These are phyloP conservation scores for Escovopsis weberi DNA, from an alignment of 2,329 filamentous ascomycete species.

Conservation along the genomic window DNA sequence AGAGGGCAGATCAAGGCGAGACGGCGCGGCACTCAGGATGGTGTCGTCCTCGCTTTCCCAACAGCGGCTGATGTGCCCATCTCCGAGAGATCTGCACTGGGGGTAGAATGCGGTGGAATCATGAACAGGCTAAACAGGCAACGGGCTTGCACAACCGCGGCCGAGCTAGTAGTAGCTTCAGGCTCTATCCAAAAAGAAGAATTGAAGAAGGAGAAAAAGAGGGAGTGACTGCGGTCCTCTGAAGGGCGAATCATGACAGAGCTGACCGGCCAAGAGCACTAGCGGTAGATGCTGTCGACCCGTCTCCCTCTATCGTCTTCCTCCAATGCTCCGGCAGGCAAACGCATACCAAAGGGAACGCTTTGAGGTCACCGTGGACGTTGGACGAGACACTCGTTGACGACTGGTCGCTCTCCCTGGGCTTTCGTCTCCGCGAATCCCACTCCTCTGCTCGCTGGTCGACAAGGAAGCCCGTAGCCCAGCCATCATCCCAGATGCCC, in stretches of 20 bases:
- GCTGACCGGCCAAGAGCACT: slow-evolving; percentile 15
- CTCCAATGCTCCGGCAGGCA: slow-evolving; percentile 92
- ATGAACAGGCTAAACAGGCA: background rate
- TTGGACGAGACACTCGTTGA: slow-evolving; percentile 46
- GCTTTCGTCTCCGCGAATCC: slow-evolving; percentile 59
- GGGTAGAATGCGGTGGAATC: background rate
- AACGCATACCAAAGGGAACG: slow-evolving; percentile 92
- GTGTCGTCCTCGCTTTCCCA: background rate
- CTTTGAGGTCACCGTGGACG: slow-evolving; percentile 73
- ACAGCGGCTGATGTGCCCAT: background rate
- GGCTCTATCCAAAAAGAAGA: background rate
- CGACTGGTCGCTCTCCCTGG: slow-evolving; percentile 73
- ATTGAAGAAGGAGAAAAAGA: no score
- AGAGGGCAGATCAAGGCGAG: no score
- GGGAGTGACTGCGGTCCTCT: no score
- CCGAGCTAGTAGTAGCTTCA: slow-evolving; percentile 1
- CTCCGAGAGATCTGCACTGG: background rate
- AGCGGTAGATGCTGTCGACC: slow-evolving; percentile 49
- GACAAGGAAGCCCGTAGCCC: slow-evolving; percentile 84
- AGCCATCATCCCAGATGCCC: slow-evolving; percentile 98
- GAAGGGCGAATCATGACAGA: slow-evolving; percentile 12
- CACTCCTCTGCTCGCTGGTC: slow-evolving; percentile 79
- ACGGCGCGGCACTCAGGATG: background rate
- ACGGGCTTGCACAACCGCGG: background rate
- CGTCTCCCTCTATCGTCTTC: slow-evolving; percentile 88